Evolutionary conservation across 306 rosid species (phyloP).

Genomic region (Myrica gale): DNA sequence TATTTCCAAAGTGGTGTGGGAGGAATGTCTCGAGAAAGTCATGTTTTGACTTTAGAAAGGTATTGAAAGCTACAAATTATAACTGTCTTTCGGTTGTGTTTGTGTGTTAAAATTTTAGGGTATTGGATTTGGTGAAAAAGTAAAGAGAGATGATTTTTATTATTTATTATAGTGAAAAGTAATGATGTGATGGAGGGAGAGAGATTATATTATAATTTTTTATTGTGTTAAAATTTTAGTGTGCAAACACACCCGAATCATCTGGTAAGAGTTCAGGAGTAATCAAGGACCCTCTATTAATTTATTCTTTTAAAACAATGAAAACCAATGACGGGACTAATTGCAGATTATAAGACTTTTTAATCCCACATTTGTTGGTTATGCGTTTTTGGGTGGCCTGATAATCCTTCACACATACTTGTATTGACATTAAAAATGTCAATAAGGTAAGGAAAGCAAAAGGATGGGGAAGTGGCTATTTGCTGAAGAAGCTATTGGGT

Average conservation of each 20-base stretch:
- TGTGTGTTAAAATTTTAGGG: too few relatives aligned
- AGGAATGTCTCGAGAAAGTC: conserved; percentile 28
- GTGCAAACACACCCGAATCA: too few relatives aligned
- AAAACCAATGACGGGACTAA: conserved; percentile 1
- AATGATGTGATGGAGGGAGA: too few relatives aligned
- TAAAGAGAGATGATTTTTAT: too few relatives aligned
- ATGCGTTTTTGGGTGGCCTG: not conserved
- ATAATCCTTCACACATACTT: not conserved
- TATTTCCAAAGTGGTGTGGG: conserved; percentile 23
- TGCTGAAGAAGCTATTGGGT: conserved; percentile 25
- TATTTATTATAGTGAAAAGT: too few relatives aligned
- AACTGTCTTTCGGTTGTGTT: too few relatives aligned
- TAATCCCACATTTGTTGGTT: conserved; percentile 11
- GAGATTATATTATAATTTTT: too few relatives aligned
- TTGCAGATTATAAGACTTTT: not conserved
- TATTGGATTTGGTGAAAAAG: too few relatives aligned
- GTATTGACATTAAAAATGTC: conserved; percentile 6
- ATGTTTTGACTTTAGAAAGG: not conserved
- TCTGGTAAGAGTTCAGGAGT: conserved; percentile 5
- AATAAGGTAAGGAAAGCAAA: not conserved
- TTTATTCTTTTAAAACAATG: not conserved
- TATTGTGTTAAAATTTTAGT: too few relatives aligned
- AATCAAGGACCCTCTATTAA: not conserved
- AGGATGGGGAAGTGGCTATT: conserved; percentile 27
- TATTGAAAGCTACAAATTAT: not conserved